Conservation (phyloP, 2,329 filamentous ascomycete species). For the Clarireedia paspali region DNA sequence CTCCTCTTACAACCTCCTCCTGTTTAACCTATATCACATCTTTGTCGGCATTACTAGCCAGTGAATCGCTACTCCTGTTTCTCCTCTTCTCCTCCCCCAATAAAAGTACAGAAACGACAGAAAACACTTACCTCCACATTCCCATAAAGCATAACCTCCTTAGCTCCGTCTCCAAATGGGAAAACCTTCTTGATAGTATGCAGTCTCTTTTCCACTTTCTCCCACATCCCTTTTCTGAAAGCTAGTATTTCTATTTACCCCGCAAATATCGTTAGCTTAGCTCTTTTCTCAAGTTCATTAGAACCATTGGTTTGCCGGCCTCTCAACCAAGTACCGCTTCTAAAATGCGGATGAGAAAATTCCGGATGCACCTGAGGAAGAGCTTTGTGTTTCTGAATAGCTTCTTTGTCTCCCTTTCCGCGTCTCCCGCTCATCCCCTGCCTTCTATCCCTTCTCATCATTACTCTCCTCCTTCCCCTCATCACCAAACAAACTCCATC, state of each 20-base stretch:
- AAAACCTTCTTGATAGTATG: slow-evolving; percentile 42
- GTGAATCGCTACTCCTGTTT: neutral
- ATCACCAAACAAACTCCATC: neutral
- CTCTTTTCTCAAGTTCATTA: no score
- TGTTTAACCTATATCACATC: neutral
- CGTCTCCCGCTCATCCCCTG: no score
- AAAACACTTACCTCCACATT: slow-evolving; percentile 33
- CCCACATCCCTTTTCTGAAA: slow-evolving; percentile 45
- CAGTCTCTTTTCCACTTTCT: slow-evolving; percentile 38
- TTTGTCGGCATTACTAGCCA: neutral
- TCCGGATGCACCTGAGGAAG: no score
- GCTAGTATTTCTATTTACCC: slow-evolving; percentile 38
- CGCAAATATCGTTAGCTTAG: no score
- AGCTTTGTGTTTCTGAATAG: no score
- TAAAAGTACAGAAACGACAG: neutral
- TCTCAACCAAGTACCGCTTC: no score
- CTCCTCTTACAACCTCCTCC: neutral
- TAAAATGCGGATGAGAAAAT: no score
- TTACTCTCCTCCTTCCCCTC: neutral
- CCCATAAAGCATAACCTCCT: slow-evolving; percentile 47
- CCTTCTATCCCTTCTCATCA: neutral
- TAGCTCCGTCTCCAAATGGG: slow-evolving; percentile 37
- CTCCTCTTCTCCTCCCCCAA: neutral
- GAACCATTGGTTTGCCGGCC: no score
- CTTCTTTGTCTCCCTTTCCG: no score